A percentile compares a stretch with the other conserved stretches of the same genome.
phyloP scores from a whole-genome alignment of 352 stramenopile species.

The Phytophthora kernoviae region DNA sequence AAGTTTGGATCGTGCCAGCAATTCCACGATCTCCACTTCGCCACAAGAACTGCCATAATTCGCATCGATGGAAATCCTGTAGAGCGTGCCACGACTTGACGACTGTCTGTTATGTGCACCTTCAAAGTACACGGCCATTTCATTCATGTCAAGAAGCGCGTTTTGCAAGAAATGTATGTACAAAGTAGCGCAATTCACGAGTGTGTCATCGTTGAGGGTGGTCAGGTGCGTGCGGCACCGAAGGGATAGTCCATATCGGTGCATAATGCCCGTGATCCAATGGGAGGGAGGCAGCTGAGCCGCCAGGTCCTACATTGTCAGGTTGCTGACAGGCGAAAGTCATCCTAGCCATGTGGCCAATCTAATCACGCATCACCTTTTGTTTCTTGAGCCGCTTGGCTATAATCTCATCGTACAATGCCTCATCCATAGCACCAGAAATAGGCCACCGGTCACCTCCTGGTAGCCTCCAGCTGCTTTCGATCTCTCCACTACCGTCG shows the following conservation, averaged over 20 bases:
- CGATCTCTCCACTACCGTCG: constrained; percentile 23
- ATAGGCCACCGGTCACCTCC: constrained; percentile 1
- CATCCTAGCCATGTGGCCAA: constrained; percentile 13
- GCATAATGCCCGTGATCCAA: constrained; percentile 33
- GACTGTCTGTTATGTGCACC: constrained; percentile 15
- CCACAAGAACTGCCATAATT: constrained; percentile 18
- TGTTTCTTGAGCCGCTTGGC: constrained; percentile 6
- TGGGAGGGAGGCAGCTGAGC: constrained; percentile 25
- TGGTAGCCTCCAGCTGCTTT: constrained; percentile 4
- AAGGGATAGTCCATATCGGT: constrained; percentile 28
- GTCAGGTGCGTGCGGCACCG: constrained; percentile 28
- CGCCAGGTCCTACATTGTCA: neutral
- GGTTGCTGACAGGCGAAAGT: constrained; percentile 2
- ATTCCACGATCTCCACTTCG: too few species aligned
- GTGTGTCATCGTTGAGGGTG: constrained; percentile 13
- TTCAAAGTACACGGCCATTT: constrained; percentile 38
- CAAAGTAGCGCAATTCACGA: constrained; percentile 11
- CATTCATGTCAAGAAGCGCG: constrained; percentile 17
- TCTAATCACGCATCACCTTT: constrained; percentile 19
- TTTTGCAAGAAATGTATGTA: constrained; percentile 15
- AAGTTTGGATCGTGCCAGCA: too few species aligned
- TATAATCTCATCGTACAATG: constrained; percentile 14
- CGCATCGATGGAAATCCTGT: constrained; percentile 34
- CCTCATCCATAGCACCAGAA: constrained; percentile 8
- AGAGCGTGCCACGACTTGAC: constrained; percentile 26